Evolutionary conservation across 2,329 filamentous ascomycete species (phyloP).

Genomic region (Diaporthe destruens): DNA sequence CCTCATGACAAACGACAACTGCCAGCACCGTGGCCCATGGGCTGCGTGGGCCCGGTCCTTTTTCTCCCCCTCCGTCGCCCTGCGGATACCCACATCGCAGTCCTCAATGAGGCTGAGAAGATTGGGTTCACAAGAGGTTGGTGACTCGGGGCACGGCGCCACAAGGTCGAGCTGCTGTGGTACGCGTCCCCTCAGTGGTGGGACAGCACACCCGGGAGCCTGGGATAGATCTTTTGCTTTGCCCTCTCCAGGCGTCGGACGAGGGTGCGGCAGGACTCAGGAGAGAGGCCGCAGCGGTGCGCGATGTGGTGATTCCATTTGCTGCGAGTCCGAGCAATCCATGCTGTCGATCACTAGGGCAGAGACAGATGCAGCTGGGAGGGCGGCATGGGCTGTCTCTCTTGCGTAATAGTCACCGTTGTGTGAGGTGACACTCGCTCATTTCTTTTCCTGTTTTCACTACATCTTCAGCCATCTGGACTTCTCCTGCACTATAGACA

Average conservation of each 20-base stretch:
- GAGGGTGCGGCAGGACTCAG: constrained; percentile 10
- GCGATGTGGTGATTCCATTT: not conserved
- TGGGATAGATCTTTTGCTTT: constrained; percentile 9
- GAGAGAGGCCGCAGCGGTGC: not conserved
- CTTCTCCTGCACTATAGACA: constrained; percentile 14
- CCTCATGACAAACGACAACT: constrained; percentile 29
- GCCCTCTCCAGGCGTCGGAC: not conserved
- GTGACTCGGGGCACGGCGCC: constrained; percentile 23
- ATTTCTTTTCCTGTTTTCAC: constrained; percentile 4
- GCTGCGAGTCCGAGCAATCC: constrained; percentile 12
- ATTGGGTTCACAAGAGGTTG: constrained; percentile 32
- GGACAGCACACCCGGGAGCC: not conserved
- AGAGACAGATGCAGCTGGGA: constrained; percentile 22
- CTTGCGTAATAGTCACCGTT: constrained; percentile 26
- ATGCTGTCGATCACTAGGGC: constrained; percentile 27
- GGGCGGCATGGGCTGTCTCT: not conserved
- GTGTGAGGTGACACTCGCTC: constrained; percentile 23
- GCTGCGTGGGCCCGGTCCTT: not conserved
- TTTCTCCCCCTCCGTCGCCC: not conserved
- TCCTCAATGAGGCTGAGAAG: constrained; percentile 31
- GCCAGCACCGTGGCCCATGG: constrained; percentile 14
- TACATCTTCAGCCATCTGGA: constrained; percentile 1
- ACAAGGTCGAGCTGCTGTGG: not conserved
- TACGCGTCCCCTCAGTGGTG: not conserved
- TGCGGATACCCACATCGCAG: constrained; percentile 24